phyloP scores from a whole-genome alignment of 1,139 yeast genomes.

The Suzukiozyma palmioleophila region DNA sequence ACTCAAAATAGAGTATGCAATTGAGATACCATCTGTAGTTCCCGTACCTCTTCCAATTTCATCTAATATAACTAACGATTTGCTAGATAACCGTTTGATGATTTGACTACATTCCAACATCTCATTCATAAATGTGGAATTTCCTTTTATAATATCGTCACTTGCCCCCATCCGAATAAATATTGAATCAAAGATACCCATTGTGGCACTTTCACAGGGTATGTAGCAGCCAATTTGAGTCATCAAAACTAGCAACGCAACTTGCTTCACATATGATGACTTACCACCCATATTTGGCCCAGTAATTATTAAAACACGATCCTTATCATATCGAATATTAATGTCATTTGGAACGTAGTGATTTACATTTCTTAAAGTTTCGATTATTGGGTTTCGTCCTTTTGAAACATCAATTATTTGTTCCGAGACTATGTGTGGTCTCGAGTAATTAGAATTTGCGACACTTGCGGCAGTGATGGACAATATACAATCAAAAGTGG shows the following conservation, averaged over 20 bases:
- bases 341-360: conserved; percentile 71
- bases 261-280: conserved; percentile 62
- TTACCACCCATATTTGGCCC: conserved; percentile 72
- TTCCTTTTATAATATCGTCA: conserved; percentile 63
- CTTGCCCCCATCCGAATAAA: conserved; percentile 67
- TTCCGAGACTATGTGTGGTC: conserved; percentile 53
- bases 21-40: conserved; percentile 83
- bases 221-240: conserved; percentile 47
- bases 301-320: conserved; percentile 58
- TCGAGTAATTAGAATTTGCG: conserved; percentile 40
- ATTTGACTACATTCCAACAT: conserved; percentile 62
- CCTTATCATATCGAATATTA: conserved; percentile 36
- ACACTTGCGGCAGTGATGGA: conserved; percentile 66
- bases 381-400: conserved; percentile 81
- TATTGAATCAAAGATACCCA: conserved; percentile 60
- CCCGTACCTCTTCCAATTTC: conserved; percentile 90
- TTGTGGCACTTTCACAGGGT: conserved; percentile 38
- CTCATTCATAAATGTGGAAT: conserved; percentile 76
- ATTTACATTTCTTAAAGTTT: conserved; percentile 36
- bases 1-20: conserved; percentile 73
- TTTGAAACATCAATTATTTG: conserved; percentile 50
- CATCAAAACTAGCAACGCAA: conserved; percentile 54
- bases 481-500: conserved; percentile 68
- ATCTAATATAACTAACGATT: conserved; percentile 68
- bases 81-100: conserved; percentile 36